phyloP scores from a whole-genome alignment of 139 green algal genomes.

The Chlamydomonas incerta region DNA sequence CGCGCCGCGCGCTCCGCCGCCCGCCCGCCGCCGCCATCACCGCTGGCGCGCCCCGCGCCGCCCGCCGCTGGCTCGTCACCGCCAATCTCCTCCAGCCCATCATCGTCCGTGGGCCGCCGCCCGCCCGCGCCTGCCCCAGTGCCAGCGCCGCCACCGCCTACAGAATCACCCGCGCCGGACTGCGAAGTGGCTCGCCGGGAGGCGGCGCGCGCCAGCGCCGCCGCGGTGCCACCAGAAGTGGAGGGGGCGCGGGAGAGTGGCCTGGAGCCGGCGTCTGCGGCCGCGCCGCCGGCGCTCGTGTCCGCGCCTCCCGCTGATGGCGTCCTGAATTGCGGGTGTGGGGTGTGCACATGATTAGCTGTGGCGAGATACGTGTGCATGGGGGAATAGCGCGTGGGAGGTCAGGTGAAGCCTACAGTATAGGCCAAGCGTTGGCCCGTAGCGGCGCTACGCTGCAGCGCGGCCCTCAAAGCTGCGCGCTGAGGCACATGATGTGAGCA shows the following conservation, averaged over 20 bases:
- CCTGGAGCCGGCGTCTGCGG: no score
- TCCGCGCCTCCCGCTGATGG: no score
- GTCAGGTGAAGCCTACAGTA: no score
- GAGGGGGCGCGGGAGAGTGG: background rate
- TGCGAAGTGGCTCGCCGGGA: background rate
- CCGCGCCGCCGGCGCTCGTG: no score
- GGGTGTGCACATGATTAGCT: no score
- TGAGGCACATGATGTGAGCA: no score
- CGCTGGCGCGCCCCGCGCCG: background rate
- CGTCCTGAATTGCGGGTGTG: no score
- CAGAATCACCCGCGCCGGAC: no score
- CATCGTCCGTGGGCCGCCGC: background rate
- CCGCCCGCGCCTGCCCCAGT: background rate
- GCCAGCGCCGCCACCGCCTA: background rate
- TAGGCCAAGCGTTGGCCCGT: background rate
- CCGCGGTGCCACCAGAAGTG: background rate
- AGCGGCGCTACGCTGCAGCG: background rate
- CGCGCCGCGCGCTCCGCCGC: background rate
- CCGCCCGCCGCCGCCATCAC: background rate
- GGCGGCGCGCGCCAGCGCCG: no score
- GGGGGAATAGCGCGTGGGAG: no score
- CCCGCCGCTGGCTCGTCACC: background rate
- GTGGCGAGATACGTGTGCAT: background rate
- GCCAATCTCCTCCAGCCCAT: constrained; percentile 9
- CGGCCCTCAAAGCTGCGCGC: no score